Percentiles rank a stretch among this genome's conserved stretches.
These are phyloP conservation scores for Diospyros lotus DNA, from an alignment of 148 eudicot genomes.

Conservation along the genomic window DNA sequence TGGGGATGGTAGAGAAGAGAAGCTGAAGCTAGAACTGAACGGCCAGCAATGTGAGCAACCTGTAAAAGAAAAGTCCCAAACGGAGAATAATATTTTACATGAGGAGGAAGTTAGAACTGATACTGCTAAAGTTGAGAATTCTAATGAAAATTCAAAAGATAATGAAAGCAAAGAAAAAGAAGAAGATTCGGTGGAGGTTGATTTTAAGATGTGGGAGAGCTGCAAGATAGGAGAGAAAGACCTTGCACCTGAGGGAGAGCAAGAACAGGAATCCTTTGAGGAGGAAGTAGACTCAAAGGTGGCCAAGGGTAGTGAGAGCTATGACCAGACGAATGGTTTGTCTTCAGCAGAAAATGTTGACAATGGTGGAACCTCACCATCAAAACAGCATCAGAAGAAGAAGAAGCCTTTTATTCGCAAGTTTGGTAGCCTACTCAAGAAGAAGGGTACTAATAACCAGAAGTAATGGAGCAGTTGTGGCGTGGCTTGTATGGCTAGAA, in stretches of 20 bases:
- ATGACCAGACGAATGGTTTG: slow-evolving; percentile 44
- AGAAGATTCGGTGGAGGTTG: slow-evolving; percentile 39
- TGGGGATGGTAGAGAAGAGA: slow-evolving; percentile 48
- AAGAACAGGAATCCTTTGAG: slow-evolving; percentile 63
- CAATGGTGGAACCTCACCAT: slow-evolving; percentile 49
- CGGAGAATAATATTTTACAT: slow-evolving; percentile 21
- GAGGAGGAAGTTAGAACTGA: slow-evolving; percentile 22
- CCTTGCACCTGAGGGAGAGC: slow-evolving; percentile 50
- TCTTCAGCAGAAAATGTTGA: slow-evolving; percentile 37
- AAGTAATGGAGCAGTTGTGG: slow-evolving; percentile 30
- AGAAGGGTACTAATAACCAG: slow-evolving; percentile 55
- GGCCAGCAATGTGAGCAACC: slow-evolving; percentile 24
- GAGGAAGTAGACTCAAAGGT: slow-evolving; percentile 65
- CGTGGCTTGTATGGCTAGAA: not conserved
- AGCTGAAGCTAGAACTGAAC: slow-evolving; percentile 27
- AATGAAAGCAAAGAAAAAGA: slow-evolving; percentile 32
- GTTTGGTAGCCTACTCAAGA: slow-evolving; percentile 82
- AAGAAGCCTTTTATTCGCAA: slow-evolving; percentile 74
- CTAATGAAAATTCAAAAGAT: slow-evolving; percentile 29
- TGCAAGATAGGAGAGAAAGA: slow-evolving; percentile 68
- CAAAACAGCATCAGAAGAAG: slow-evolving; percentile 63
- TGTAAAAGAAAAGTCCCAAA: slow-evolving; percentile 19
- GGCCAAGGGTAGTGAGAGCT: slow-evolving; percentile 38
- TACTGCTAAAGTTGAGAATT: slow-evolving; percentile 24
- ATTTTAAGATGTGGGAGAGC: slow-evolving; percentile 82